phyloP scores from a whole-genome alignment of 2,329 filamentous ascomycete species.

The Apiospora kogelbergensis region DNA sequence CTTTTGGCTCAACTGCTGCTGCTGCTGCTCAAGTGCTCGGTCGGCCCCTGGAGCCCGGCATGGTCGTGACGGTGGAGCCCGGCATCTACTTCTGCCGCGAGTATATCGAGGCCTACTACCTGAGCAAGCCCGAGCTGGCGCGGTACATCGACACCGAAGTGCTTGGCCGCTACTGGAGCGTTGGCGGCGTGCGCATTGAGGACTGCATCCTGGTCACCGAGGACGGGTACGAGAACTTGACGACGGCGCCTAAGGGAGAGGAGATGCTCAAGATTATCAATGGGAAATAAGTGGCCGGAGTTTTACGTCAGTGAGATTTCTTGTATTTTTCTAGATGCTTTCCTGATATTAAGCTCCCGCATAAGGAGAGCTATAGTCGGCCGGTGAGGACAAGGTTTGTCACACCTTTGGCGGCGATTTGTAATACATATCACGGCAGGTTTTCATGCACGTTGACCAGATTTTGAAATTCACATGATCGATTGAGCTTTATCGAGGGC shows the following conservation, averaged over 20 bases:
- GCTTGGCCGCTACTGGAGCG: conserved; percentile 68
- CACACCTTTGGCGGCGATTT: not conserved
- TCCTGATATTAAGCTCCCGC: no score
- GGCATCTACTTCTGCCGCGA: conserved; percentile 76
- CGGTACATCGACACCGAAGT: conserved; percentile 65
- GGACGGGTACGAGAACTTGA: conserved; percentile 80
- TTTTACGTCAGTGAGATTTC: not conserved
- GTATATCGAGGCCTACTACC: conserved; percentile 70
- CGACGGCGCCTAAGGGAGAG: conserved; percentile 73
- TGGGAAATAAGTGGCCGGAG: not conserved
- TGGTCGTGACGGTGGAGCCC: conserved; percentile 79
- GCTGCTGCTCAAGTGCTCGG: conserved; percentile 23
- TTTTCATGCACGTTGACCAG: no score
- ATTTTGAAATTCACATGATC: not conserved
- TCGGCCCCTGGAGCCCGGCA: conserved; percentile 54
- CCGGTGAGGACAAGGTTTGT: no score
- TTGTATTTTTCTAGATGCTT: not conserved
- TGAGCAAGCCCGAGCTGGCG: conserved; percentile 56
- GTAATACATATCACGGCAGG: not conserved
- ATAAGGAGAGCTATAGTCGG: not conserved
- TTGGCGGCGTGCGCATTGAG: conserved; percentile 92
- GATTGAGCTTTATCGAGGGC: not conserved
- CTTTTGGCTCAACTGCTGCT: not conserved
- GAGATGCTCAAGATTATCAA: conserved; percentile 62
- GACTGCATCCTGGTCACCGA: conserved; percentile 83